Base-by-base conservation (phyloP, 805 yeast species). In the Pichia membranifaciens region DNA sequence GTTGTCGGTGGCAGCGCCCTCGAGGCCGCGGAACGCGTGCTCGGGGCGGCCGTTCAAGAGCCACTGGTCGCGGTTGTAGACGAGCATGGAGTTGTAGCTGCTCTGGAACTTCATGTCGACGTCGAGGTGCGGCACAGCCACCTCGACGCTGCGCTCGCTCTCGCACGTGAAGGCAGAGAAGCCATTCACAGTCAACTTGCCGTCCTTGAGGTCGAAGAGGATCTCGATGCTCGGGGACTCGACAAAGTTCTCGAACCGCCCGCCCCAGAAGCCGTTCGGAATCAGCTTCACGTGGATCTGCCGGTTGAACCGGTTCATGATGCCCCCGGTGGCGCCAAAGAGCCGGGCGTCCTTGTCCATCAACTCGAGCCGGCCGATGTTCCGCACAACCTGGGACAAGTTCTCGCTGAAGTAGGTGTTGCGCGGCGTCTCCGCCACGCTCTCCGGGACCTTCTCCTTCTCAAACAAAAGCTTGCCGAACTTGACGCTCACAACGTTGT, bases 81-180 rank as follows among this genome's bases (percentile, higher is more conserved):
- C 48, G 9, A 61, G 45, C 43, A 56, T 43, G 8, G 67, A 61
- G 45, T 61, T 62, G 42, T 52, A 54, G 35, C 65, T 54, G 10
- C 60, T 57, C 39, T 62, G 66, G 45, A 62, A 63, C 46, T 56
- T 59, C 41, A 66, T 45, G 47, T 66, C 70, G n/a, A 52, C 49
- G 10, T 49, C 51, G 15, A 52, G 47, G 8, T 53, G 44, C n/a
- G 69, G 68, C 10, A 60, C 15, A 12, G 64, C 55, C 23, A 62
- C 43, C 16, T 54, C 50, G 34, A 58, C 54, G 37, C 51, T 58
- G 12, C 54, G 54, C 41, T 66, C 70, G 41, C 47, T 45, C 44
- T 65, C 66, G 45, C 55, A 55, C 31, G 60, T 58, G 37, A 55
- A 58, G 5, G 61, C 53, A 39, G 47, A 52, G 49, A 58, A 60